phyloP scores from a whole-genome alignment of 192 early-diverging fungal genomes.

The Funneliformis geosporum region DNA sequence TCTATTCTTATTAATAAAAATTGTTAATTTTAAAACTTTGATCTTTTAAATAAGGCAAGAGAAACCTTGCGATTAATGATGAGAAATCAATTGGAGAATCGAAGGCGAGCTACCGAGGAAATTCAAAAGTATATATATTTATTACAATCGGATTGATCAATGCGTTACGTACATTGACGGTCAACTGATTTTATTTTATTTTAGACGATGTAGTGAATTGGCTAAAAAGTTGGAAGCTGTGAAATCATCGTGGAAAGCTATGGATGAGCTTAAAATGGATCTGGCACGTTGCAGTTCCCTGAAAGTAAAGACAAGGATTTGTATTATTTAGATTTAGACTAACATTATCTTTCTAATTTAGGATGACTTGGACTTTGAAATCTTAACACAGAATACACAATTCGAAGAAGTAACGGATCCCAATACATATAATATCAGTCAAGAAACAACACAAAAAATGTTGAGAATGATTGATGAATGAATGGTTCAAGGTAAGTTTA shows the following conservation, averaged over 20 bases:
- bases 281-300: background rate
- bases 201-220: constrained; percentile 23
- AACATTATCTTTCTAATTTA: too few species aligned
- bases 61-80: constrained; percentile 69
- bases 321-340: too few species aligned
- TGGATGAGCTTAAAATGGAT: constrained; percentile 17
- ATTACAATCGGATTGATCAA: background rate
- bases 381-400: too few species aligned
- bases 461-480: background rate
- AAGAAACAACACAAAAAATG: too few species aligned
- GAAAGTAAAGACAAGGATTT: too few species aligned
- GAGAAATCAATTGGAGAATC: constrained; percentile 62
- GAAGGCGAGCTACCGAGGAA: constrained; percentile 46
- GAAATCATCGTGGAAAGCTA: constrained; percentile 17
- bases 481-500: background rate
- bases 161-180: background rate
- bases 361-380: too few species aligned
- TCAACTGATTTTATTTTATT: background rate
- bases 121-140: constrained; percentile 42
- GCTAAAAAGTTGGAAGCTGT: constrained; percentile 11
- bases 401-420: too few species aligned
- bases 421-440: too few species aligned
- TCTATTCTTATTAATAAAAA: background rate
- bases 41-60: constrained; percentile 42
- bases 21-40: background rate